These are phyloP conservation scores for Echinochloa phyllopogon DNA, from an alignment of 176 grass and related monocot genomes.

Conservation along the genomic window DNA sequence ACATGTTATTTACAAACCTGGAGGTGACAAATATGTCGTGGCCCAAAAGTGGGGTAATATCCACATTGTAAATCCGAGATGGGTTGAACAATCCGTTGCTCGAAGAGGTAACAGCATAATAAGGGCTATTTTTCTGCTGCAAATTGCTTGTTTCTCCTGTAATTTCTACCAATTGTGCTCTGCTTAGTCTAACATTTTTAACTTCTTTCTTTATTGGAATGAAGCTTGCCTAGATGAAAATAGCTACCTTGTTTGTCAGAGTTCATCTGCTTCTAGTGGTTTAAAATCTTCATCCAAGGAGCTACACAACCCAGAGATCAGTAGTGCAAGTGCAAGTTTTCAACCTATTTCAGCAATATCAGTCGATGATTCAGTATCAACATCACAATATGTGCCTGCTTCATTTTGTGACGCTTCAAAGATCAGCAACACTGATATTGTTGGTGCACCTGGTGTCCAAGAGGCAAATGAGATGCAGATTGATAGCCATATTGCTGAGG, in stretches of 20 bases:
- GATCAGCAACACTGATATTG: constrained; percentile 50
- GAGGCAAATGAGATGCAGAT: constrained; percentile 56
- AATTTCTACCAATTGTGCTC: constrained; percentile 34
- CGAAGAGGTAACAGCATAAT: constrained; percentile 71
- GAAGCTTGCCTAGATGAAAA: constrained; percentile 83
- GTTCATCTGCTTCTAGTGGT: constrained; percentile 46
- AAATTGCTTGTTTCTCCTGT: constrained; percentile 31
- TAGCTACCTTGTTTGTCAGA: constrained; percentile 60
- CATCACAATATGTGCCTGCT: constrained; percentile 58
- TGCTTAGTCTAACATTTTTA: constrained; percentile 36
- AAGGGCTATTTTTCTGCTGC: constrained; percentile 18
- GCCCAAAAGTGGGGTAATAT: constrained; percentile 84
- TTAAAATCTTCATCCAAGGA: constrained; percentile 63
- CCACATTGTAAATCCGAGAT: constrained; percentile 73
- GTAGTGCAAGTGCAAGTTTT: constrained; percentile 51
- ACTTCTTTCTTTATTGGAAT: constrained; percentile 50
- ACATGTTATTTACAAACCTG: constrained; percentile 76
- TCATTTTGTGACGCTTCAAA: constrained; percentile 55
- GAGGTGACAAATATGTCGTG: constrained; percentile 90
- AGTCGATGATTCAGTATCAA: constrained; percentile 59
- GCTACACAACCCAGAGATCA: constrained; percentile 62
- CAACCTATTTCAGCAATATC: constrained; percentile 57
- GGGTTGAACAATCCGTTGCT: constrained; percentile 78
- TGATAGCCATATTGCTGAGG: constrained; percentile 66
- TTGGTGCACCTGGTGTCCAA: constrained; percentile 36